Percentiles rank a stretch among this genome's conserved stretches.
Conservation (phyloP, 345 rosid genomes). For the Pelargonium nanum region DNA sequence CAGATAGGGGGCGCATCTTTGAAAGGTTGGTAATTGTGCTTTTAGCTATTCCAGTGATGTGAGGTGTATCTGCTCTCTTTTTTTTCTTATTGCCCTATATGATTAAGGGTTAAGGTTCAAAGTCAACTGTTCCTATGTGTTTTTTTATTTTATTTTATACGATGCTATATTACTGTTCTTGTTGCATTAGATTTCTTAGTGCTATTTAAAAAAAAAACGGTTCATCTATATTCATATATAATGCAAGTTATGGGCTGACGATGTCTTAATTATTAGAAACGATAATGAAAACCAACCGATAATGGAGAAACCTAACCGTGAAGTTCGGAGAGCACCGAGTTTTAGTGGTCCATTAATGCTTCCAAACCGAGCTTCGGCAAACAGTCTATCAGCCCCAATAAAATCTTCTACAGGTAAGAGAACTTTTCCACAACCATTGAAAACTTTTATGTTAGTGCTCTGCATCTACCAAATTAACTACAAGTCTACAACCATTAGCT, state of each 20-base stretch:
- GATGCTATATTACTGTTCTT: not conserved
- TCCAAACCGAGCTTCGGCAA: conserved; percentile 91
- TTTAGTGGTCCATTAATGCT: conserved; percentile 97
- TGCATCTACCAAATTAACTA: not conserved
- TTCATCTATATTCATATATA: not conserved
- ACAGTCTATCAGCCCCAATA: conserved; percentile 95
- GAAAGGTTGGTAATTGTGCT: conserved; percentile 52
- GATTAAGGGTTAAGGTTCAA: too few relatives aligned
- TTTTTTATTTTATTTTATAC: too few relatives aligned
- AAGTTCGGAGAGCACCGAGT: conserved; percentile 66
- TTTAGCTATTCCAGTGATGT: not conserved
- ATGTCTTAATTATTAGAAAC: conserved; percentile 28
- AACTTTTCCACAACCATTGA: not conserved
- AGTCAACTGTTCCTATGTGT: not conserved
- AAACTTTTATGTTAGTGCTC: not conserved
- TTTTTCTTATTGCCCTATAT: not conserved
- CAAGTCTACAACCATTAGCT: conserved; percentile 5
- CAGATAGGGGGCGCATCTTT: conserved; percentile 38
- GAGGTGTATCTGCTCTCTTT: not conserved
- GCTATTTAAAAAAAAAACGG: not conserved
- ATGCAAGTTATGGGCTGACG: not conserved
- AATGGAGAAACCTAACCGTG: conserved; percentile 32
- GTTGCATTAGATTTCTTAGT: not conserved
- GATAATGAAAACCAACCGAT: conserved; percentile 46
- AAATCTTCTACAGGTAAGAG: conserved; percentile 81